Conservation (phyloP, 352 stramenopile genomes). For the Pythium pyrilobum region DNA sequence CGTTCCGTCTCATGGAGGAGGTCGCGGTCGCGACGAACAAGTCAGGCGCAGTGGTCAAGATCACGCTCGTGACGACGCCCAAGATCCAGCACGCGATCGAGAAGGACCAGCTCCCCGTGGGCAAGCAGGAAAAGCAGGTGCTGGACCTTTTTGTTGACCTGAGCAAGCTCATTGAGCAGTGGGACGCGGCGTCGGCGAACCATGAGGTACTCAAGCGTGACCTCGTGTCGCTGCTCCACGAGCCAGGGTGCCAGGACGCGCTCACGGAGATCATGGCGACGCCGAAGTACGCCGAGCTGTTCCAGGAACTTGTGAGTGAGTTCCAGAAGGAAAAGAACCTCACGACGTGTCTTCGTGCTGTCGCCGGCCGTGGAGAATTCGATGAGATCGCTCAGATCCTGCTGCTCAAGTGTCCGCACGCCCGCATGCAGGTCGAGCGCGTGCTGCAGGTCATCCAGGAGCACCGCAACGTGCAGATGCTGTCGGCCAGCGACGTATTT, state of each 20-base stretch:
- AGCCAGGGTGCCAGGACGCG: constrained; percentile 65
- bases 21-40: constrained; percentile 42
- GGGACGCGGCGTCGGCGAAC: constrained; percentile 41
- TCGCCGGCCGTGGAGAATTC: constrained; percentile 42
- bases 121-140: constrained; percentile 55
- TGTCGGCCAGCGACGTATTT: constrained; percentile 71
- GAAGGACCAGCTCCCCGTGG: constrained; percentile 35
- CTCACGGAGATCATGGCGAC: constrained; percentile 72
- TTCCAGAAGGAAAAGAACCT: constrained; percentile 57
- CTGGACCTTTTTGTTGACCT: constrained; percentile 70
- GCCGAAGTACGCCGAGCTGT: constrained; percentile 53
- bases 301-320: constrained; percentile 56
- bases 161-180: constrained; percentile 73
- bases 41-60: constrained; percentile 54
- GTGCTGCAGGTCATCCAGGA: constrained; percentile 68
- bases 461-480: constrained; percentile 61
- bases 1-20: constrained; percentile 72
- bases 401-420: constrained; percentile 67
- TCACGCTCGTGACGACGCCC: constrained; percentile 48
- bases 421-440: constrained; percentile 64
- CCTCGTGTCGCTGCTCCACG: constrained; percentile 64
- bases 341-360: constrained; percentile 44
- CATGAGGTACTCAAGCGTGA: constrained; percentile 66
- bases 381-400: constrained; percentile 73
- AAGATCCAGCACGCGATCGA: constrained; percentile 25